Evolutionary conservation across 352 stramenopile genomes (phyloP), one percentile per base, ranked within the genome.

Genomic region (Poterioochromonas sp.): DNA sequence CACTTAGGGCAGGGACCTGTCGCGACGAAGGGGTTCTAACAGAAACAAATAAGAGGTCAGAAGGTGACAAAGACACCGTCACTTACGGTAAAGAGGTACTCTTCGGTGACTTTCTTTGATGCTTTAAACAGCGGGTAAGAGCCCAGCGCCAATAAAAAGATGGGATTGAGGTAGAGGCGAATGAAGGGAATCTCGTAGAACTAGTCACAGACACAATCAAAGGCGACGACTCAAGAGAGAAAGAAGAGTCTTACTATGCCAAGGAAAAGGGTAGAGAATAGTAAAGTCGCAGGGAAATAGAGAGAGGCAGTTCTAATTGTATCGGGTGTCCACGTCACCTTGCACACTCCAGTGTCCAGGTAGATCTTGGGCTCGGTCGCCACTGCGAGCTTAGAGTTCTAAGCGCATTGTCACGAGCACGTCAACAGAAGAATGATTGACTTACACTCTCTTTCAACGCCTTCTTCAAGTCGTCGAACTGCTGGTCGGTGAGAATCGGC

Each of bases 291-390:
- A 35, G 65, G 65, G 40, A 74, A 20, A 35, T 74, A 74, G 11
- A 74, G 40, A 18, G 65, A 58, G 1, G 65, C 5, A 58, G 37
- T 51, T 29, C 41, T 8, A 51, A 74, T 8, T 26, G 1, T 54
- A 58, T 74, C 65, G 1, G 5, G 5, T 54, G 35, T 3, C 65
- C 65, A 74, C 11, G 63, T 71, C 0, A 93, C 88, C 34, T 84
- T 91, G 81, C 88, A 93, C 11, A 93, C 88, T 39, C 88, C 88
- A 71, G 87, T 90, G 79, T 93, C 88, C 41, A 92, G 88, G 84
- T 90, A 91, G 79, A 86, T 91, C 81, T 90, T 90, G 3, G 88
- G 88, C 77, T 92, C 87, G 43, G 83, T 91, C 64, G 83, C 81
- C 1, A 90, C 87, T 8, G 88, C 87, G n/a, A 85, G 70, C 2